These are phyloP conservation scores for Collybia mongolica DNA, from an alignment of 768 basidiomycete genomes.

Conservation along the genomic window DNA sequence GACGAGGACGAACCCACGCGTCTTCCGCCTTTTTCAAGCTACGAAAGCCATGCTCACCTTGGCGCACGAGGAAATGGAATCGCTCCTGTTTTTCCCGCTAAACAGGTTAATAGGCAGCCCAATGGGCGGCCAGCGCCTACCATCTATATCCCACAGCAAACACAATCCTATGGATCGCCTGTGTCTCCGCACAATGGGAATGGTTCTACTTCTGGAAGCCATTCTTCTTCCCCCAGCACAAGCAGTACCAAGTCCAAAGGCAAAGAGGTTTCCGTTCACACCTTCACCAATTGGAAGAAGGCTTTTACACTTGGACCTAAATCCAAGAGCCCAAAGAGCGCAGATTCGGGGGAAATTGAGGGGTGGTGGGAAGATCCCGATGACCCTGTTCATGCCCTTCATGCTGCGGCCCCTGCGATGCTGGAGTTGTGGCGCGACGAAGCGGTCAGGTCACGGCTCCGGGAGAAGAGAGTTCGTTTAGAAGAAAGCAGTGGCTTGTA, in stretches of 20 bases:
- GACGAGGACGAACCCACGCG: conserved; percentile 72
- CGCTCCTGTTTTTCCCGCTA: not conserved
- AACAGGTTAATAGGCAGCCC: too few species aligned
- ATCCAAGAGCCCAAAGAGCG: conserved; percentile 68
- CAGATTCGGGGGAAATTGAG: conserved; percentile 67
- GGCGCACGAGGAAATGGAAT: conserved; percentile 18
- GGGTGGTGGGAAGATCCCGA: conserved; percentile 88
- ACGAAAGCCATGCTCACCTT: conserved; percentile 28
- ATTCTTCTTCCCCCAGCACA: conserved; percentile 19
- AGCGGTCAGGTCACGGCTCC: conserved; percentile 60
- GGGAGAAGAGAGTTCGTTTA: conserved; percentile 64
- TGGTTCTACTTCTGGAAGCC: conserved; percentile 19
- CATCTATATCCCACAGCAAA: conserved; percentile 43
- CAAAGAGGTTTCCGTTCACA: conserved; percentile 60
- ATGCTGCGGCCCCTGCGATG: conserved; percentile 66
- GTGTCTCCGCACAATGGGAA: conserved; percentile 25
- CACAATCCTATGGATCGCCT: conserved; percentile 25
- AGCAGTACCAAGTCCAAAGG: conserved; percentile 33
- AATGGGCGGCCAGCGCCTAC: conserved; percentile 51
- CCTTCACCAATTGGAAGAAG: conserved; percentile 69
- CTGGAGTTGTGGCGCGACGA: conserved; percentile 73
- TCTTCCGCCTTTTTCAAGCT: conserved; percentile 40
- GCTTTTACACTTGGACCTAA: conserved; percentile 56
- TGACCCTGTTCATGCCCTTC: conserved; percentile 74
- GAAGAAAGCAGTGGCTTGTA: conserved; percentile 89